These are phyloP conservation scores for Pseudognaphalium luteoalbum DNA, from an alignment of 129 eudicot species.

Conservation along the genomic window DNA sequence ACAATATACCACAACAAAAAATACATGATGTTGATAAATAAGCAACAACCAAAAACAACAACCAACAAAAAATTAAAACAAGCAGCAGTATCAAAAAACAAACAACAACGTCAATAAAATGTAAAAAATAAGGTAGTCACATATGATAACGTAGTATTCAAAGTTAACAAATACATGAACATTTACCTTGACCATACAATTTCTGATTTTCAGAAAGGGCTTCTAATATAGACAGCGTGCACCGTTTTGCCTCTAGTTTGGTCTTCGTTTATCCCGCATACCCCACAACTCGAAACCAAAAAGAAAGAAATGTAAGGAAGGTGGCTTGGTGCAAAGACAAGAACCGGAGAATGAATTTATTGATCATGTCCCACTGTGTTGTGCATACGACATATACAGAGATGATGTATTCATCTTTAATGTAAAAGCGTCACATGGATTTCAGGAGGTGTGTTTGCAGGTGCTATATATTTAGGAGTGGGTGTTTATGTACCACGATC, in stretches of 20 bases:
- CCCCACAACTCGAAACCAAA: conserved; percentile 31
- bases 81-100: too few relatives aligned
- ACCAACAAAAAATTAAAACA: too few relatives aligned
- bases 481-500: background rate
- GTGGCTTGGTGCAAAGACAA: background rate
- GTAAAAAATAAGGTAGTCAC: too few relatives aligned
- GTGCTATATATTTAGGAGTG: background rate
- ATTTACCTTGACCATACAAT: too few relatives aligned
- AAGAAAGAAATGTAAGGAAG: conserved; percentile 39
- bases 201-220: conserved; percentile 60
- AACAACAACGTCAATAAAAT: too few relatives aligned
- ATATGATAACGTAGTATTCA: too few relatives aligned
- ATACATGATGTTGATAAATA: too few relatives aligned
- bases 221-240: conserved; percentile 63
- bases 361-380: background rate
- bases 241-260: conserved; percentile 73
- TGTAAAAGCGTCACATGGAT: conserved; percentile 4
- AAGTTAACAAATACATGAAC: too few relatives aligned
- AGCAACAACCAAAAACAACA: too few relatives aligned
- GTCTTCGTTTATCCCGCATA: conserved; percentile 65
- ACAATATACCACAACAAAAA: too few relatives aligned
- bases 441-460: background rate
- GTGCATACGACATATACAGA: conserved; percentile 4
- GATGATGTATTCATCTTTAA: background rate
- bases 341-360: background rate